Evolutionary conservation across 2,329 filamentous ascomycete genomes (phyloP), one percentile per base, ranked within the genome.

Genomic region (Ophiostoma piceae): DNA sequence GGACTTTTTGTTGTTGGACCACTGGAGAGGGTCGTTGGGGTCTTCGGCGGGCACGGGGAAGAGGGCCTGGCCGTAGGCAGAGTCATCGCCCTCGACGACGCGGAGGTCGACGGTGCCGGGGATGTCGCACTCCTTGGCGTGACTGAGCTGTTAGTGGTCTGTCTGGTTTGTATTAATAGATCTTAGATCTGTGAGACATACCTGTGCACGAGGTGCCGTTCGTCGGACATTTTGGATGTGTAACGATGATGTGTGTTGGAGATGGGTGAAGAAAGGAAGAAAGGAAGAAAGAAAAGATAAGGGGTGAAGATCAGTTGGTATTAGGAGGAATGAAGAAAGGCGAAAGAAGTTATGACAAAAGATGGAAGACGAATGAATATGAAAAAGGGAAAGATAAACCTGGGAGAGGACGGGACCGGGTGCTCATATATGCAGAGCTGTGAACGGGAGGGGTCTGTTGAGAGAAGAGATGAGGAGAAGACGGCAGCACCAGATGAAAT

Each of bases 1-100:
- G 1, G 80, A 82, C 76, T 88, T 88, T 78, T 86, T 88, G 73
- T 77, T 80, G 37, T 77, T 79, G 1, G 83, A 75, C 86, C 86
- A 88, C 79, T 85, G 83, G 11, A 87, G 79, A 8, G 86, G 86
- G 75, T 88, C 85, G 71, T 88, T 88, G 0, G 86, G 86, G 73
- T 88, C 85, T 69, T 86, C 82, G 1, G 85, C 84, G 1, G 86
- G 86, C 0, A 88, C 85, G 1, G 86, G 86, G 73, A 84, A 88
- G 3, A 88, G 79, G 2, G 86, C 86, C 75, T 88, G 85, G 29
- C 86, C 86, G 71, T 85, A 85, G 0, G 79, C 84, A 0, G 85
- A 85, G 73, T 87, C 85, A 74, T 87, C 85, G 65, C 85, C 85
- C 78, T 87, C 85, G 69, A 72, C 76, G 12, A 80, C 82, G 69